These are phyloP conservation scores for Penicillium griseofulvum DNA, from an alignment of 2,329 filamentous ascomycete genomes.

Conservation along the genomic window DNA sequence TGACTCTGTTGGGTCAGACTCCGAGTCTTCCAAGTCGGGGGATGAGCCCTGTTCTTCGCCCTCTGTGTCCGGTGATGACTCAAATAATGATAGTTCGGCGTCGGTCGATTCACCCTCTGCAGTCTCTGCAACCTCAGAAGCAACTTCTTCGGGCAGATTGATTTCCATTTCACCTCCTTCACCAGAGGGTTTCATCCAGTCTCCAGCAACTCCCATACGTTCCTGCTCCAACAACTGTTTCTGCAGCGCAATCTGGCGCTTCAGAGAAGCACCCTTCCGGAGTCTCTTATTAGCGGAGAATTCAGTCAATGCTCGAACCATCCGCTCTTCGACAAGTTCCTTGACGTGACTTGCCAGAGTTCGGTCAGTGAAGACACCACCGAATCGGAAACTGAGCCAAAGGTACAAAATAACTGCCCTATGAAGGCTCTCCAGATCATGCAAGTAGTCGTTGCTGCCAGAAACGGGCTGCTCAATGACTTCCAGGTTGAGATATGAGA, in stretches of 20 bases:
- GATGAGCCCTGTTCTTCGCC: not conserved
- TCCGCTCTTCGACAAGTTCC: constrained; percentile 69
- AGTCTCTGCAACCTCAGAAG: not conserved
- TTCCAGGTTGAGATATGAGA: constrained; percentile 69
- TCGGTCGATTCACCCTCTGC: not conserved
- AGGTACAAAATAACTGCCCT: constrained; percentile 80
- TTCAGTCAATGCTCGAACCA: constrained; percentile 61
- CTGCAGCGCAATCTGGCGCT: constrained; percentile 37
- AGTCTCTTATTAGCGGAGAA: constrained; percentile 51
- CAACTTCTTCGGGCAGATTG: constrained; percentile 20
- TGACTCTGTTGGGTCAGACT: not conserved
- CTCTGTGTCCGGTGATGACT: not conserved
- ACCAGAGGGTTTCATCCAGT: constrained; percentile 14
- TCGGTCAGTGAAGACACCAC: constrained; percentile 74
- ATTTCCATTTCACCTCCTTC: constrained; percentile 8
- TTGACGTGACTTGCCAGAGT: constrained; percentile 77
- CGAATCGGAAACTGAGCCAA: constrained; percentile 89
- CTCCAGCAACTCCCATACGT: constrained; percentile 24
- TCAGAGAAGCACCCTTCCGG: constrained; percentile 39
- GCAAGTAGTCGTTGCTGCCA: constrained; percentile 58
- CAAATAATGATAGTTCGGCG: not conserved
- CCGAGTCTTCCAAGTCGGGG: not conserved
- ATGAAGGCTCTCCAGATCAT: constrained; percentile 72
- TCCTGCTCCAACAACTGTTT: constrained; percentile 34
- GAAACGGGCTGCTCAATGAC: constrained; percentile 60